Evolutionary conservation across 2,329 filamentous ascomycete genomes (phyloP).

Genomic region (Talaromyces amestolkiae): DNA sequence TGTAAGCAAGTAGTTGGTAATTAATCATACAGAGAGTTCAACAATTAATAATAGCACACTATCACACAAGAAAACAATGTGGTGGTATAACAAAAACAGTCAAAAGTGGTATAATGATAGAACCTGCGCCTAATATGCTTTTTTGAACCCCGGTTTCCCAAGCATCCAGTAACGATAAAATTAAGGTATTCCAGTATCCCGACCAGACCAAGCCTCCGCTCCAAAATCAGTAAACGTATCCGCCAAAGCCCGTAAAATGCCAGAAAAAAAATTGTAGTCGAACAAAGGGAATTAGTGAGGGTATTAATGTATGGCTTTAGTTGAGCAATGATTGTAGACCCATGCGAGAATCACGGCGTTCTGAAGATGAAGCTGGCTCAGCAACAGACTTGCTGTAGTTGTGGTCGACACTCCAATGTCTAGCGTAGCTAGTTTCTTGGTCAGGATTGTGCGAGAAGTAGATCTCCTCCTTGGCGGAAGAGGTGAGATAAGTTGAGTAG

Average conservation of each 20-base stretch:
- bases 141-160: neutral
- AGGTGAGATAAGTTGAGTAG: conserved; percentile 23
- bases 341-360: conserved; percentile 39
- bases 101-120: conserved; percentile 6
- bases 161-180: neutral
- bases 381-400: conserved; percentile 25
- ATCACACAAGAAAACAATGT: neutral
- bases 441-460: conserved; percentile 27
- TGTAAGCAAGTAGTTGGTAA: neutral
- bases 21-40: neutral
- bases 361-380: conserved; percentile 23
- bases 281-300: neutral
- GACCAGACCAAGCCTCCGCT: neutral
- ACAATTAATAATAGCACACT: neutral
- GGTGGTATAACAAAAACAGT: conserved; percentile 6
- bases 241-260: conserved; percentile 9
- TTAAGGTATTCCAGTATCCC: conserved; percentile 8
- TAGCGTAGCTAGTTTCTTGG: conserved; percentile 29
- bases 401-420: conserved; percentile 21
- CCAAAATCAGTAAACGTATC: neutral
- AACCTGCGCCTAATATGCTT: conserved; percentile 12
- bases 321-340: conserved; percentile 40
- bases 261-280: neutral
- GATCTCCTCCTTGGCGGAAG: conserved; percentile 22
- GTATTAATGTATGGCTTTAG: conserved; percentile 23